These are phyloP conservation scores for Boechera stricta DNA, from an alignment of 345 rosid species.

Conservation along the genomic window DNA sequence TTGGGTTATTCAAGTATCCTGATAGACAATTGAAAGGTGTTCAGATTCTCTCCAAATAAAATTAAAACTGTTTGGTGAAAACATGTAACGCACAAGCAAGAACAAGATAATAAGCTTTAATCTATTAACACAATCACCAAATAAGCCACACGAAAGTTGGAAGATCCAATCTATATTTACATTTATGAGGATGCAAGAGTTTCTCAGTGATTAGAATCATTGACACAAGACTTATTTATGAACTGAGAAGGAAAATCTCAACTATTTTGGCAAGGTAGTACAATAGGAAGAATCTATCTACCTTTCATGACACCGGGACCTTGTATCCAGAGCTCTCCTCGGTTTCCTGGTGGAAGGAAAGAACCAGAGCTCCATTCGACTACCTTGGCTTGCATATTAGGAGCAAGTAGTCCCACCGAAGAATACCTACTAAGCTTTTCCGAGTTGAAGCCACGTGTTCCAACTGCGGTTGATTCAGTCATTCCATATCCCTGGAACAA, in stretches of 20 bases:
- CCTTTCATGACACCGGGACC: constrained; percentile 87
- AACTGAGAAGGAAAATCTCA: not conserved
- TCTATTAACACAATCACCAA: not conserved
- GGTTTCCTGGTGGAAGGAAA: constrained; percentile 66
- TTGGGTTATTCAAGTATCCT: constrained; percentile 73
- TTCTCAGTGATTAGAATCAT: not conserved
- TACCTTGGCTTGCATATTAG: constrained; percentile 83
- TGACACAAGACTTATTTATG: not conserved
- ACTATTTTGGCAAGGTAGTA: constrained; percentile 5
- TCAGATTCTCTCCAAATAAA: not conserved
- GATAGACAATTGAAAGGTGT: constrained; percentile 2
- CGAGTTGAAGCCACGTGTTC: constrained; percentile 77
- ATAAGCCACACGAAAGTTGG: not conserved
- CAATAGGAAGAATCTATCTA: constrained; percentile 18
- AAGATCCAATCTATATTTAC: not conserved
- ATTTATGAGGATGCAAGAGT: not conserved
- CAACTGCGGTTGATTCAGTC: constrained; percentile 88
- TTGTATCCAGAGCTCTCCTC: constrained; percentile 88
- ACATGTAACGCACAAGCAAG: constrained; percentile 17
- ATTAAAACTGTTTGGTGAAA: not conserved
- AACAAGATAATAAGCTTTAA: not conserved
- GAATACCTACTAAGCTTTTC: constrained; percentile 48
- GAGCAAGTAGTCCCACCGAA: constrained; percentile 83
- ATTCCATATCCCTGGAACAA: constrained; percentile 79
- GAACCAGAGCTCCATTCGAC: constrained; percentile 67